Conservation (phyloP, 129 eudicot genomes). For the Lactuca saligna region DNA sequence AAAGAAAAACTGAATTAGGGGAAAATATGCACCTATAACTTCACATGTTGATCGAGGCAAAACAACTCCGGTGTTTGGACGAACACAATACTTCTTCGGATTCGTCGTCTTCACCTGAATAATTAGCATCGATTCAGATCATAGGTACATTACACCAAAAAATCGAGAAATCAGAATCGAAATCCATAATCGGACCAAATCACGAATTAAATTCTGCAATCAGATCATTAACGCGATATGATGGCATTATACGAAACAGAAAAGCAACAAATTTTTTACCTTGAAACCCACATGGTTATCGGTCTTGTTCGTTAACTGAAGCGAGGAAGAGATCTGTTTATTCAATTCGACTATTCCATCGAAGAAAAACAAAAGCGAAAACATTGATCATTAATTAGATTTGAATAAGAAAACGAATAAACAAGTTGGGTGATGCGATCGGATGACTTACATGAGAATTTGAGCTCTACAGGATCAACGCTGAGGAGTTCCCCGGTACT, state of each 20-base stretch:
- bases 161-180: background rate
- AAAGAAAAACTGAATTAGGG: background rate
- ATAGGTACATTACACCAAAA: background rate
- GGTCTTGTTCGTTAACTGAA: constrained; percentile 72
- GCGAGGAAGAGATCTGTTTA: constrained; percentile 88
- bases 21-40: constrained; percentile 52
- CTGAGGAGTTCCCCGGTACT: constrained; percentile 71
- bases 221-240: background rate
- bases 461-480: constrained; percentile 80
- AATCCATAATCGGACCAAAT: constrained; percentile 9
- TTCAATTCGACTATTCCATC: constrained; percentile 66
- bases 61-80: constrained; percentile 92
- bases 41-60: constrained; percentile 78
- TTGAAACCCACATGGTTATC: constrained; percentile 86
- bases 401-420: background rate
- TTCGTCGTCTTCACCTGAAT: constrained; percentile 88
- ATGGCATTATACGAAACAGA: background rate
- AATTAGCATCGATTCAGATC: constrained; percentile 20
- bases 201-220: constrained; percentile 7
- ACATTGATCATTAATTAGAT: constrained; percentile 20
- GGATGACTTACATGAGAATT: constrained; percentile 61
- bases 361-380: constrained; percentile 9
- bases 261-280: constrained; percentile 36
- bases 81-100: constrained; percentile 95
- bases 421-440: background rate